phyloP scores from a whole-genome alignment of 768 basidiomycete genomes.

The Pleurotus cornucopiae region DNA sequence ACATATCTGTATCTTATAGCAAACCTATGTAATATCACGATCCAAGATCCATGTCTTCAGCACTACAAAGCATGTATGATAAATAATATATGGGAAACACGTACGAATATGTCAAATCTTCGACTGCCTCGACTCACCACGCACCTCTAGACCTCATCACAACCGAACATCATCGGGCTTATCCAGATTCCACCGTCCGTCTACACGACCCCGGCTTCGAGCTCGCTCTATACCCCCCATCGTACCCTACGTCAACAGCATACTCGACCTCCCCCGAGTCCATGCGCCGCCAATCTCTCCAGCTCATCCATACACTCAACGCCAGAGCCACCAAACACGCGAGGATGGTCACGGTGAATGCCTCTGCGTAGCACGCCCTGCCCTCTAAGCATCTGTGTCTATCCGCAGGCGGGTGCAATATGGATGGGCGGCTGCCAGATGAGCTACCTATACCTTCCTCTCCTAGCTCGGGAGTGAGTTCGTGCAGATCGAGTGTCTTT shows the following conservation, averaged over 20 bases:
- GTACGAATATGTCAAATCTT: no score
- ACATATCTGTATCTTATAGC: no score
- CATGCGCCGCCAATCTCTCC: slow-evolving; percentile 34
- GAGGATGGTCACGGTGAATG: slow-evolving; percentile 46
- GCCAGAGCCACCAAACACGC: slow-evolving; percentile 42
- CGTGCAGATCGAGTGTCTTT: slow-evolving; percentile 70
- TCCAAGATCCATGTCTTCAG: no score
- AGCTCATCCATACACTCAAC: slow-evolving; percentile 48
- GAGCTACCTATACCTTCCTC: no score
- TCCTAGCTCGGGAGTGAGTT: slow-evolving; percentile 17
- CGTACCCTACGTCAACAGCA: not conserved
- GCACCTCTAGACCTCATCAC: no score
- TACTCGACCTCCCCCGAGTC: not conserved
- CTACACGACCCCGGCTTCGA: not conserved
- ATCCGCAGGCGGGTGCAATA: not conserved
- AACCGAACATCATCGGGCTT: no score
- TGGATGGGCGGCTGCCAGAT: not conserved
- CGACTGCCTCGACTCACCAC: no score
- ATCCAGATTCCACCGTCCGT: slow-evolving; percentile 2
- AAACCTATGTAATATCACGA: no score
- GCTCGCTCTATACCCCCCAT: not conserved
- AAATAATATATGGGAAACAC: no score
- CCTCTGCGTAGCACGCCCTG: slow-evolving; percentile 54
- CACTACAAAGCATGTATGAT: no score
- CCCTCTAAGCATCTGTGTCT: slow-evolving; percentile 55